Evolutionary conservation across 2,329 filamentous ascomycete species (phyloP), one percentile per base, ranked within the genome.

Genomic region (Botrytis fabae): DNA sequence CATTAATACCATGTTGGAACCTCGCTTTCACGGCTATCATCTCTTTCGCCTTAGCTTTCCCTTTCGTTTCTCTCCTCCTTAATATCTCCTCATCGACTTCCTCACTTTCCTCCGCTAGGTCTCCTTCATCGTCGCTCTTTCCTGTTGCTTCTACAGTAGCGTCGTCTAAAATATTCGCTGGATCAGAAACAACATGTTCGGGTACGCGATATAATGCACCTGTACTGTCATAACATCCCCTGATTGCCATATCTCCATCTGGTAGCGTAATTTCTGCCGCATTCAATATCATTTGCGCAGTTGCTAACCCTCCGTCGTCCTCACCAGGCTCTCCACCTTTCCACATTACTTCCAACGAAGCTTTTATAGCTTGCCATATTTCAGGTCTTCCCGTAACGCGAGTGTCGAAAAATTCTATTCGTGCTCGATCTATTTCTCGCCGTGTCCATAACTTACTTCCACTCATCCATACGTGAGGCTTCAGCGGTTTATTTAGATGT

Each of bases 341-440:
- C 83, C 91, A 91, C 75, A 97, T 81, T 10, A 93, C 84, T 74
- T 92, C 88, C 28, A 94, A 85, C 0, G 91, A 92, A 1, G 89
- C 84, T 63, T 87, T 87, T 22, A 98, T 82, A 0, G 93, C 91
- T 77, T 89, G 89, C 95, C 95, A 98, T 40, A 96, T 87, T 81
- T 97, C 93, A 7, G 86, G 79, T 6, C 89, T 87, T 2, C 94
- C 94, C 0, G 92, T 92, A 25, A 97, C 93, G 64, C 94, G 86
- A 1, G 95, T 98, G 75, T 98, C 94, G 82, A 97, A 98, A 85
- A 97, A 98, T 75, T 94, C 94, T 66, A 83, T 84, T 66, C 95
- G 88, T 83, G 97, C 93, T 46, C 86, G 86, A 73, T 90, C 88
- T 2, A 97, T 85, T 70, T 91, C 85, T 25, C 83, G 80, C n/a